Evolutionary conservation across 202 grass and related monocot genomes (phyloP), one percentile per base, ranked within the genome.

Genomic region (Elaeis oleifera): DNA sequence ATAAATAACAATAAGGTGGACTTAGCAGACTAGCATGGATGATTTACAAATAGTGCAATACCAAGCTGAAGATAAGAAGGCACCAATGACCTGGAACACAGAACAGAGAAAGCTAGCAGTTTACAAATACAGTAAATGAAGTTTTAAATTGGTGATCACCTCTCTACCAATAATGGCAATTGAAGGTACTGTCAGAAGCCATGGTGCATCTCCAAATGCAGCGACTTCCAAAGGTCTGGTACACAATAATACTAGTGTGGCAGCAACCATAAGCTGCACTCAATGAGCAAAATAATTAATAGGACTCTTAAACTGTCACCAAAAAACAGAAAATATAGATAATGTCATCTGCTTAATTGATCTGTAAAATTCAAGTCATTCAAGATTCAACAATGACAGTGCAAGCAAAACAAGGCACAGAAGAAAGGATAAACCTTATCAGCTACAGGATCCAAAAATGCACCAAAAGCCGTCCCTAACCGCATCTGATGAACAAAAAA

Each of bases 101-200:
- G 2, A 44, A 44, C 2, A 14, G 36, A 13, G 36, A 44, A 44
- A 44, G 36, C 36, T 44, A 44, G 11, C 36, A 44, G 36, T 44
- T 44, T 44, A 44, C 13, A 13, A 44, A 13, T 0, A 44, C 36
- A 44, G 11, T 2, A 44, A 44, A 44, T 44, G 36, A 11, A 44
- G 36, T 44, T 13, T 14, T 44, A 13, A 44, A 44, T 44, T 44
- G 11, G 36, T 44, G 36, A 44, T 68, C 53, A 99, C 94, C 94
- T 99, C 94, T 94, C 94, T 89, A 18, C 94, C 94, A 76, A 99
- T 99, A 50, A 99, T 99, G 55, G 82, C 94, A 84, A 99, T 99
- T 27, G 94, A 81, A 73, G 94, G 94, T 62, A 99, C 80, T 60
- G 94, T 83, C 57, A 99, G 51, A 80, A 99, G 82, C 94, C 94